Conservation (phyloP, 208 protist species). For the Wallacemonas sp. region DNA sequence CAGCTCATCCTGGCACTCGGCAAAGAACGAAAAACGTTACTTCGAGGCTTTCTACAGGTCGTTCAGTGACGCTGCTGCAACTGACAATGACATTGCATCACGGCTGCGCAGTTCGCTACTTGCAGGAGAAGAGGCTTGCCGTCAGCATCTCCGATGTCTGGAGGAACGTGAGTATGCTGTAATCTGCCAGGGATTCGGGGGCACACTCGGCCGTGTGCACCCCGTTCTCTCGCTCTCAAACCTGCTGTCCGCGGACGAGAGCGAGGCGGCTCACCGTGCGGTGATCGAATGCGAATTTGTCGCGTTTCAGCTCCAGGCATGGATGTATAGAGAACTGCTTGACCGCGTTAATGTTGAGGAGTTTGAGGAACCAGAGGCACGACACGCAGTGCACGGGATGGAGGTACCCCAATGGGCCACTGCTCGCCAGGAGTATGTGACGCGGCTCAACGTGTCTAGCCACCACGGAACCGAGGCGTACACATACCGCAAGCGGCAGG, state of each 20-base stretch:
- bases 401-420: conserved; percentile 38
- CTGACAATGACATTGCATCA: conserved; percentile 4
- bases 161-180: conserved; percentile 26
- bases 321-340: conserved; percentile 26
- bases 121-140: conserved; percentile 1
- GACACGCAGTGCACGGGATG: conserved; percentile 20
- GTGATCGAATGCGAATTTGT: conserved; percentile 33
- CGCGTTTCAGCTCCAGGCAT: conserved; percentile 33
- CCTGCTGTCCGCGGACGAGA: conserved; percentile 21
- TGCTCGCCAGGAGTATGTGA: conserved; percentile 19
- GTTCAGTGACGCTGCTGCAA: conserved; percentile 18
- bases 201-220: conserved; percentile 14
- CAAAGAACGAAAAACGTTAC: conserved; percentile 13
- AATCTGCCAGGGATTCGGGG: conserved; percentile 29
- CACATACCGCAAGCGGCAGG: conserved; percentile 7
- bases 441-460: neutral
- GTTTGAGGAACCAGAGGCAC: conserved; percentile 23
- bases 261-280: conserved; percentile 24
- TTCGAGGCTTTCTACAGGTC: conserved; percentile 51
- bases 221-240: conserved; percentile 17
- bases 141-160: conserved; percentile 12
- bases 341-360: conserved; percentile 27
- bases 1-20: too few relatives aligned
- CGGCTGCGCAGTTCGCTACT: neutral
- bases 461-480: neutral